A percentile compares a stretch with the other conserved stretches of the same genome.
phyloP scores from a whole-genome alignment of 225 moss, liverwort and hornwort species.

The Climacium dendroides region DNA sequence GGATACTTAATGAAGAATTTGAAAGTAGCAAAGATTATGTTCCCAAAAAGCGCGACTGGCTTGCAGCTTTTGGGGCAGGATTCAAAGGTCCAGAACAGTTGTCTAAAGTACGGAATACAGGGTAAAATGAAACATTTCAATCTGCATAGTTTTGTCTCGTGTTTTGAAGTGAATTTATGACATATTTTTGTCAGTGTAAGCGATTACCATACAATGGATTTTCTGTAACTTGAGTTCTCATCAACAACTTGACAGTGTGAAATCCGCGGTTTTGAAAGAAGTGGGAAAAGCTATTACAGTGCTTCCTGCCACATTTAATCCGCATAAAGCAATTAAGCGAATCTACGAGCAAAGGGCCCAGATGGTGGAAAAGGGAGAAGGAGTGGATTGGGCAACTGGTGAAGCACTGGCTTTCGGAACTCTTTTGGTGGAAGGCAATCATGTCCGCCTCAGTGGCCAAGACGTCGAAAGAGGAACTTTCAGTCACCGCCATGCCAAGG shows the following conservation, averaged over 20 bases:
- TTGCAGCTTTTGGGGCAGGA: constrained; percentile 79
- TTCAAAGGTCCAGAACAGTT: constrained; percentile 88
- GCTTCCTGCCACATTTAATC: constrained; percentile 54
- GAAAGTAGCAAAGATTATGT: constrained; percentile 71
- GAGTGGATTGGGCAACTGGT: constrained; percentile 87
- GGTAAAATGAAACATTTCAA: constrained; percentile 22
- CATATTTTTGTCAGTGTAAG: background rate
- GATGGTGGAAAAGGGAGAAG: constrained; percentile 69
- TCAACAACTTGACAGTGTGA: constrained; percentile 44
- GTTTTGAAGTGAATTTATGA: background rate
- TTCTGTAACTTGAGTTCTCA: background rate
- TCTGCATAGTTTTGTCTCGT: background rate
- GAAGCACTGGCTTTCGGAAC: constrained; percentile 89
- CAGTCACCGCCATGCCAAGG: constrained; percentile 78
- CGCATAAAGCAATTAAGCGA: constrained; percentile 74
- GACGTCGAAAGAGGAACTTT: constrained; percentile 95
- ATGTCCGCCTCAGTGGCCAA: constrained; percentile 91
- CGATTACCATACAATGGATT: background rate
- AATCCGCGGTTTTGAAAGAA: constrained; percentile 45
- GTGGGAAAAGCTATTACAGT: constrained; percentile 51
- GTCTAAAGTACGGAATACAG: constrained; percentile 74
- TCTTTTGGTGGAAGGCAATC: constrained; percentile 81
- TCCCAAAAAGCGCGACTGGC: constrained; percentile 72
- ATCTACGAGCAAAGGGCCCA: constrained; percentile 61
- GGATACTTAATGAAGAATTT: constrained; percentile 72